These are phyloP conservation scores for Chenopodium album DNA, from an alignment of 148 eudicot genomes.

Conservation along the genomic window DNA sequence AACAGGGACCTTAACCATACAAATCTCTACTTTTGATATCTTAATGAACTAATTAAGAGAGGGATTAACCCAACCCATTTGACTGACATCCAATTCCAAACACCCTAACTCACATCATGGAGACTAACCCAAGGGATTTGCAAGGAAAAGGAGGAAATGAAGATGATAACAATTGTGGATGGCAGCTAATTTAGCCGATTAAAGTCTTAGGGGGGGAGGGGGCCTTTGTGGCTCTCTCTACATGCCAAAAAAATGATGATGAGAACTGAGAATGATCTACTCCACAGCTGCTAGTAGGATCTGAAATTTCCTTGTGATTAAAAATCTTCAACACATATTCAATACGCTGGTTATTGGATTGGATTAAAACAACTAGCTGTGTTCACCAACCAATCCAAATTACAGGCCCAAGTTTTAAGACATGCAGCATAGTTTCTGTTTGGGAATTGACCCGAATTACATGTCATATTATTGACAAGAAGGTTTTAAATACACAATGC, in stretches of 20 bases:
- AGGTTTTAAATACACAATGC: background rate
- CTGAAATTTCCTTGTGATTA: background rate
- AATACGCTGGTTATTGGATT: background rate
- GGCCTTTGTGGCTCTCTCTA: too few species aligned
- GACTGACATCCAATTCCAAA: background rate
- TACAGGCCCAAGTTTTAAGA: background rate
- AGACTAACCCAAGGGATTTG: background rate
- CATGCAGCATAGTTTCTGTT: background rate
- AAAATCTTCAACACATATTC: background rate
- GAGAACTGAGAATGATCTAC: background rate
- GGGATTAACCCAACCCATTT: background rate
- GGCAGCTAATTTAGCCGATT: too few species aligned
- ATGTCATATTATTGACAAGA: background rate
- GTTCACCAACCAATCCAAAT: background rate
- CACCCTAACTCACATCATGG: background rate
- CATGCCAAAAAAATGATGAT: background rate
- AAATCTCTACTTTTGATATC: background rate
- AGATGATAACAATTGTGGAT: too few species aligned
- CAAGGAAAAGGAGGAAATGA: background rate
- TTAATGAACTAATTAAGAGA: background rate
- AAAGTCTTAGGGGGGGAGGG: too few species aligned
- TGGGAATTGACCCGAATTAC: background rate
- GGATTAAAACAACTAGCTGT: background rate
- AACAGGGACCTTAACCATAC: background rate
- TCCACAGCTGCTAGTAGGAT: background rate